Conservation (phyloP, 2,329 filamentous ascomycete genomes). For the Phialophora macrospora region DNA sequence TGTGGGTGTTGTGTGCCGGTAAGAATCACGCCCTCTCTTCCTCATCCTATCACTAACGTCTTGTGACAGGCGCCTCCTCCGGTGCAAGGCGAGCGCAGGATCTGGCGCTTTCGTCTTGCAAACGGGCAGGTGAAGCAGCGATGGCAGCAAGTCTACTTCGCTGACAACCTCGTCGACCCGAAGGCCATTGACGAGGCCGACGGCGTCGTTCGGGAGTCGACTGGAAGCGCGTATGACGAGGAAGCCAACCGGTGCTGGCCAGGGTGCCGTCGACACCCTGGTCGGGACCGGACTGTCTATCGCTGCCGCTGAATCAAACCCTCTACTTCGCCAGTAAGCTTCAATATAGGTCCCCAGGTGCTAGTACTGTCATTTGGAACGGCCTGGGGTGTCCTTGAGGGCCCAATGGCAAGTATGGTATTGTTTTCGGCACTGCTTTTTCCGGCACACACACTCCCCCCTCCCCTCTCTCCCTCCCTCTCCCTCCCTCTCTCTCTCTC, state of each 20-base stretch:
- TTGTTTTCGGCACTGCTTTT: not conserved
- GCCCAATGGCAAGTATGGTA: not conserved
- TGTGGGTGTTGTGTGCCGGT: conserved; percentile 1
- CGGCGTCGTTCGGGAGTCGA: not conserved
- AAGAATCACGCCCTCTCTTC: not conserved
- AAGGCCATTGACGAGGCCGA: not conserved
- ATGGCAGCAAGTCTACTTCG: not conserved
- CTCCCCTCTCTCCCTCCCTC: not conserved
- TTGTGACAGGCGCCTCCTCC: not conserved
- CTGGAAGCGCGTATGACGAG: not conserved
- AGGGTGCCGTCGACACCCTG: not conserved
- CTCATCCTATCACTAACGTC: not conserved
- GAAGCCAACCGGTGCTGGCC: not conserved
- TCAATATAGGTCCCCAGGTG: conserved; percentile 1
- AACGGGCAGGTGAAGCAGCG: not conserved
- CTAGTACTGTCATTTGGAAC: conserved; percentile 1
- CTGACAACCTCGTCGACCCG: not conserved
- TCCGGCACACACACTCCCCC: not conserved
- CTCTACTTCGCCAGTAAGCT: conserved; percentile 1
- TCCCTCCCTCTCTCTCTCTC: not conserved
- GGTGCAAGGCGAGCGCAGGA: not conserved
- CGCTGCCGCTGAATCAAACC: not conserved
- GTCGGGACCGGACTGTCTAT: not conserved
- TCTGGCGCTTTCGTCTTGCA: not conserved
- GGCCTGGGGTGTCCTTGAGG: not conserved